Base-by-base conservation (phyloP, 352 stramenopile genomes). In the Paralagenidium karlingii region DNA sequence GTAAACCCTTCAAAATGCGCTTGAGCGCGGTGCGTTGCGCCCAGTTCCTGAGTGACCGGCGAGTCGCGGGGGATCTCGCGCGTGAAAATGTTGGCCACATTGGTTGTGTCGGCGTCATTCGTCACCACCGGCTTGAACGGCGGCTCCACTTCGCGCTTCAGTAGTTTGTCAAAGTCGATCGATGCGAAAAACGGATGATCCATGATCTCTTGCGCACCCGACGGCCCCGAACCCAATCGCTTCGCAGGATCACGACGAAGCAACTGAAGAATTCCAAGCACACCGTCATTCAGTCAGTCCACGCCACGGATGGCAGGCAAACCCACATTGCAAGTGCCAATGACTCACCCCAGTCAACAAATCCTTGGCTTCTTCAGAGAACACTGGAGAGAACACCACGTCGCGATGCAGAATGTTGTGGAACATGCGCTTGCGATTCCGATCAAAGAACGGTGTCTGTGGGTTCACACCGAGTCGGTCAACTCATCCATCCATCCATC, bases 381-480 rank as follows among this genome's bases (percentile, higher is more conserved):
- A 95, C 5, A 68, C 71, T 20, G 82, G 73, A 4, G 75, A 87
- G 46, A 90, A 93, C 28, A 84, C 66, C 3, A 91, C 78, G 36
- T 91, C 78, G 13, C 78, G 75, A 55, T 91, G 78, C 24, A 91
- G 49, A 49, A 97, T 97, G 48, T 94, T 94, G 60, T 93, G 75
- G 61, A 96, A 96, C 88, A 97, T 97, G 41, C 79, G 65, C 58
- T 97, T 96, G 8, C 86, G 61, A 59, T 97, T 97, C 34, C 89
- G 87, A 53, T 96, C 89, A 44, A 95, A 96, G 58, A 97, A 97
- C 8, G 90, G 90, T 10, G 88, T 96, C 68, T 91, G 58, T 18
- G 15, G 19, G 49, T 13, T 26, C 6, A 37, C 12, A n/a, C 1
- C n/a, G n/a, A n/a, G n/a, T n/a, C n/a, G n/a, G n/a, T n/a, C n/a